Evolutionary conservation across 177 flowering plant species (phyloP).

Genomic region (Vitis hybrid): DNA sequence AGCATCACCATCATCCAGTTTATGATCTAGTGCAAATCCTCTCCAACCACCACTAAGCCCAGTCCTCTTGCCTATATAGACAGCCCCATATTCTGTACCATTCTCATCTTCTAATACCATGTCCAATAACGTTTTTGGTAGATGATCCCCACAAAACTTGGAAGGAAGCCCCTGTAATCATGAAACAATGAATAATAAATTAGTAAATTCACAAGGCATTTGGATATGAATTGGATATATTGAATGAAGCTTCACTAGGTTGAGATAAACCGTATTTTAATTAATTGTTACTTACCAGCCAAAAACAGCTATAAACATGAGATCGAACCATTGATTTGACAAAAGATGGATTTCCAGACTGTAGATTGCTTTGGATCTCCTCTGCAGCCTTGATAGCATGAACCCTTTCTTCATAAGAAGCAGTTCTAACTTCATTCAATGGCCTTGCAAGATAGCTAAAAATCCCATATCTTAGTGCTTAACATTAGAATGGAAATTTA

Average conservation of each 20-base stretch:
- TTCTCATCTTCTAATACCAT: slow-evolving; percentile 53
- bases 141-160: slow-evolving; percentile 43
- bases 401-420: slow-evolving; percentile 40
- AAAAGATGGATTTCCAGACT: slow-evolving; percentile 51
- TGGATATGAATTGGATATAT: neutral
- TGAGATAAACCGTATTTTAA: neutral
- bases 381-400: slow-evolving; percentile 44
- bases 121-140: slow-evolving; percentile 28
- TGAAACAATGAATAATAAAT: neutral
- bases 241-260: neutral
- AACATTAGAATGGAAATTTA: too few relatives aligned
- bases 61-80: slow-evolving; percentile 43
- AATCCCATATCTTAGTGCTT: neutral
- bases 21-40: slow-evolving; percentile 60
- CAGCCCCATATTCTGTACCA: slow-evolving; percentile 45
- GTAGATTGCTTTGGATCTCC: slow-evolving; percentile 35
- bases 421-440: slow-evolving; percentile 31
- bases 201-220: neutral
- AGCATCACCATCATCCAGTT: slow-evolving; percentile 73
- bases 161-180: slow-evolving; percentile 53
- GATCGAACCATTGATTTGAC: slow-evolving; percentile 69
- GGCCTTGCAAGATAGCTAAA: slow-evolving; percentile 48
- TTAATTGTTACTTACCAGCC: slow-evolving; percentile 49
- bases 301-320: slow-evolving; percentile 72
- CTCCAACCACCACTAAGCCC: slow-evolving; percentile 77